Evolutionary conservation across 108 stramenopile species (phyloP).

Genomic region (Skeletonema tropicum): DNA sequence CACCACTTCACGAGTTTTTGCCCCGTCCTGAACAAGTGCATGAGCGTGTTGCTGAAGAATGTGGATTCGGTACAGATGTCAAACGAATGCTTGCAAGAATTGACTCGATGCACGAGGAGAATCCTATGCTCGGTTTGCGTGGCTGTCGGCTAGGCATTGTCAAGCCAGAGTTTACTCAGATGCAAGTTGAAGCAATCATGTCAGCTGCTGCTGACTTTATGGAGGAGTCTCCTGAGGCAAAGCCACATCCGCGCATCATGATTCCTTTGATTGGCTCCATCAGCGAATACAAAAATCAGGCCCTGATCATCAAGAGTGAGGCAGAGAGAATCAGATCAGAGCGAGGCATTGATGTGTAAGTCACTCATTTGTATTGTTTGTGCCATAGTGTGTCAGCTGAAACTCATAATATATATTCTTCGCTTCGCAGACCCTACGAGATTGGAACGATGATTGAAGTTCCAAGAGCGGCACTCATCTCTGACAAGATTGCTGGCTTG

Average conservation of each 20-base stretch:
- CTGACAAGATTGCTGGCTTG: conserved; percentile 70
- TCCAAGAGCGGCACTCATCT: conserved; percentile 79
- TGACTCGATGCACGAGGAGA: conserved; percentile 74
- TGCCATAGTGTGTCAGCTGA: background rate
- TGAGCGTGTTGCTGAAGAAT: conserved; percentile 54
- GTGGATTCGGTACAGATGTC: conserved; percentile 56
- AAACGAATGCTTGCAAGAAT: conserved; percentile 57
- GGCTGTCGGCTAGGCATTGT: conserved; percentile 82
- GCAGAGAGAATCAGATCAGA: conserved; percentile 59
- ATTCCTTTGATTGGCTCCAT: conserved; percentile 66
- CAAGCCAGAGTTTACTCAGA: conserved; percentile 64
- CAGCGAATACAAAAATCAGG: conserved; percentile 66
- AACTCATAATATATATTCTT: background rate
- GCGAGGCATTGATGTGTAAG: conserved; percentile 49
- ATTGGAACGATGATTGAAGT: conserved; percentile 94
- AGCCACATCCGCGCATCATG: conserved; percentile 73
- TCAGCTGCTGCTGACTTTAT: conserved; percentile 65
- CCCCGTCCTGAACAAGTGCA: conserved; percentile 61
- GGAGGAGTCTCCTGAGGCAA: conserved; percentile 47
- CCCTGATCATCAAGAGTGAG: conserved; percentile 56
- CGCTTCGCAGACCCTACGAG: conserved; percentile 45
- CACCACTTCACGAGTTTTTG: conserved; percentile 88
- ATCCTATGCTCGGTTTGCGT: conserved; percentile 85
- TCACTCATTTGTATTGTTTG: background rate
- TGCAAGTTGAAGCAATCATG: conserved; percentile 84